Evolutionary conservation across 495 filamentous ascomycete genomes (phyloP), one percentile per base, ranked within the genome.

Genomic region (Aspergillus incahuasiensis): DNA sequence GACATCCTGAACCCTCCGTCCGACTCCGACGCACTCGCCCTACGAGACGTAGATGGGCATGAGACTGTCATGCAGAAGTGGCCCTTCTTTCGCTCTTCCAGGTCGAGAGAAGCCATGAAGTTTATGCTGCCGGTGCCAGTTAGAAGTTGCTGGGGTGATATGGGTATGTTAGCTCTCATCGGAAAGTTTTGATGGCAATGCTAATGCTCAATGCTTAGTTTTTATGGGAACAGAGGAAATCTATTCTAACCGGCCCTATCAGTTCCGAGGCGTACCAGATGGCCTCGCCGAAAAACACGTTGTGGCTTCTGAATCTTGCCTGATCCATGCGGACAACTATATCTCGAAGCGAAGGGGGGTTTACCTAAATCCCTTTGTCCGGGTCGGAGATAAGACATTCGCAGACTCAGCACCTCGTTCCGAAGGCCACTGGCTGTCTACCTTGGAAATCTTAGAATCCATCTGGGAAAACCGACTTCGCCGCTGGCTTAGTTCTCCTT

Each of bases 11-110:
- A 80, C 28, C 83, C 86, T 0, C 85, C 87, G 3, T 34, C 60
- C 3, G 91, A 85, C 71, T 92, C 94, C 69, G 91, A 95, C 63
- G 91, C 89, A 1, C 94, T 95, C 64, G 91, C 91, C 18, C 76
- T 92, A 6, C 86, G 90, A 2, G 91, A 95, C 64, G 70, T 73
- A 7, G 58, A 73, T 3, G 91, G 90, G 43, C 67, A 82, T 51
- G 81, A 85, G 52, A 71, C 79, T 15, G 68, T 84, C 7, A 82
- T 82, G 54, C 77, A 82, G 54, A 86, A 79, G 20, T 95, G 87
- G 82, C 91, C 91, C 0, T 95, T 86, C 71, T 96, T 96, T 62
- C 75, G 79, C 25, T 79, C 86, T 3, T 60, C 70, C 0, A 66
- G 64, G 13, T 89, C 89, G 9, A 75, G 83, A 32, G 63, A 77